Evolutionary conservation across 2,329 filamentous ascomycete genomes (phyloP).

Genomic region (Colletotrichum sidae): DNA sequence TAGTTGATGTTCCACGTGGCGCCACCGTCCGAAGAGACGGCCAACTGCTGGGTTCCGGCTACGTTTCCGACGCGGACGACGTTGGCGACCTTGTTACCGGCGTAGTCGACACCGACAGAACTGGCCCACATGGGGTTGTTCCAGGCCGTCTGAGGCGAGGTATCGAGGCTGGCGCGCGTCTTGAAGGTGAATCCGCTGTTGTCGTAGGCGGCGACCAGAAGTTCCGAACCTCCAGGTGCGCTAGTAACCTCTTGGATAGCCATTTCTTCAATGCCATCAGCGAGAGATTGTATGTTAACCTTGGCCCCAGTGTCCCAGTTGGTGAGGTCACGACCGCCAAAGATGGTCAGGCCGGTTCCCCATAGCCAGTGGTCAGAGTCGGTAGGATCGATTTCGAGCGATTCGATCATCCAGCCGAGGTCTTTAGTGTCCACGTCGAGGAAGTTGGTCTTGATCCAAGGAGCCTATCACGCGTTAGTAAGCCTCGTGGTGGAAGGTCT

Average conservation of each 20-base stretch:
- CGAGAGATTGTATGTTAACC: conserved; percentile 62
- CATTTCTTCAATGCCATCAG: conserved; percentile 67
- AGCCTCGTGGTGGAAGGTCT: neutral
- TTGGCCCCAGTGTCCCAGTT: conserved; percentile 60
- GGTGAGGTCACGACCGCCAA: conserved; percentile 64
- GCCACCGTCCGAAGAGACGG: conserved; percentile 63
- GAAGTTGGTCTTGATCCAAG: conserved; percentile 66
- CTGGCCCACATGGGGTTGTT: conserved; percentile 59
- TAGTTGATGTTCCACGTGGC: conserved; percentile 60
- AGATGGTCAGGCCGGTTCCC: conserved; percentile 66
- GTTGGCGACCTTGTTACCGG: conserved; percentile 57
- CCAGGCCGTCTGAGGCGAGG: conserved; percentile 57
- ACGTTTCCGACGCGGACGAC: conserved; percentile 64
- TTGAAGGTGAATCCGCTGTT: conserved; percentile 64
- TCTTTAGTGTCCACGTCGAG: conserved; percentile 59
- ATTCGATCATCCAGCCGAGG: conserved; percentile 72
- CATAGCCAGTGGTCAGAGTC: conserved; percentile 72
- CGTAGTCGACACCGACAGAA: conserved; percentile 61
- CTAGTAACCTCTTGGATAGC: conserved; percentile 62
- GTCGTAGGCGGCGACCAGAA: conserved; percentile 64
- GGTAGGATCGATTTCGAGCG: conserved; percentile 67
- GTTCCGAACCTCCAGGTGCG: conserved; percentile 61
- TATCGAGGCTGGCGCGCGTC: conserved; percentile 50
- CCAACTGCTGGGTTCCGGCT: conserved; percentile 56
- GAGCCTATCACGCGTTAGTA: conserved; percentile 47